phyloP scores from a whole-genome alignment of 495 filamentous ascomycete species.

The Penicillium macrosclerotiorum region DNA sequence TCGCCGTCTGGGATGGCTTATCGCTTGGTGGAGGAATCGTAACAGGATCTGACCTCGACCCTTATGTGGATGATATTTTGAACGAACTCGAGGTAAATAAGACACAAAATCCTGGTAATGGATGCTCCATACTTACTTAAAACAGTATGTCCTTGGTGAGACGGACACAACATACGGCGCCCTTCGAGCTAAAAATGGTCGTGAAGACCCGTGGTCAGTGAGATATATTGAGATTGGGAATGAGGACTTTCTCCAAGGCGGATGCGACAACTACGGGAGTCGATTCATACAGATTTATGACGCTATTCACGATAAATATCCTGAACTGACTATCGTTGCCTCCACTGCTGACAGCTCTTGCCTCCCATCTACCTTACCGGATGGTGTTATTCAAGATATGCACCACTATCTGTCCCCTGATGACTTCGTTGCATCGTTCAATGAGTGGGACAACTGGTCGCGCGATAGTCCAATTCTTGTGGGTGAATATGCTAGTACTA shows the following conservation, averaged over 20 bases:
- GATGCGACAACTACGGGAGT: slow-evolving; percentile 53
- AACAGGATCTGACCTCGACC: slow-evolving; percentile 22
- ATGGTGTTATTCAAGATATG: slow-evolving; percentile 36
- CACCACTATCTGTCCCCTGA: slow-evolving; percentile 47
- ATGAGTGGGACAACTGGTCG: slow-evolving; percentile 45
- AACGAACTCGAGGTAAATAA: slow-evolving; percentile 55
- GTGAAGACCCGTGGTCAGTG: slow-evolving; percentile 50
- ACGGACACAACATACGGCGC: slow-evolving; percentile 56
- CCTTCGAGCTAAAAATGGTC: slow-evolving; percentile 53
- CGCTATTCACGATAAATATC: slow-evolving; percentile 56
- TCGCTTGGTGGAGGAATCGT: slow-evolving; percentile 40
- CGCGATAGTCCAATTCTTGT: slow-evolving; percentile 35
- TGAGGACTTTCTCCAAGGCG: slow-evolving; percentile 54
- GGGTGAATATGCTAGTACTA: slow-evolving; percentile 52
- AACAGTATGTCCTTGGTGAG: slow-evolving; percentile 30
- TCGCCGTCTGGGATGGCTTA: slow-evolving; percentile 58
- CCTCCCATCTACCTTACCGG: slow-evolving; percentile 22
- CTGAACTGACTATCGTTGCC: slow-evolving; percentile 61
- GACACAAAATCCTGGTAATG: too few relatives aligned
- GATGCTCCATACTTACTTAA: too few relatives aligned
- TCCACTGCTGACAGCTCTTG: slow-evolving; percentile 38
- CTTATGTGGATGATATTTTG: slow-evolving; percentile 51
- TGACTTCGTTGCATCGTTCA: slow-evolving; percentile 47
- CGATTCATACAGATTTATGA: slow-evolving; percentile 56
- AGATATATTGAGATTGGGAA: slow-evolving; percentile 66